These are phyloP conservation scores for Bidens hawaiensis DNA, from an alignment of 140 eudicot species.

Conservation along the genomic window DNA sequence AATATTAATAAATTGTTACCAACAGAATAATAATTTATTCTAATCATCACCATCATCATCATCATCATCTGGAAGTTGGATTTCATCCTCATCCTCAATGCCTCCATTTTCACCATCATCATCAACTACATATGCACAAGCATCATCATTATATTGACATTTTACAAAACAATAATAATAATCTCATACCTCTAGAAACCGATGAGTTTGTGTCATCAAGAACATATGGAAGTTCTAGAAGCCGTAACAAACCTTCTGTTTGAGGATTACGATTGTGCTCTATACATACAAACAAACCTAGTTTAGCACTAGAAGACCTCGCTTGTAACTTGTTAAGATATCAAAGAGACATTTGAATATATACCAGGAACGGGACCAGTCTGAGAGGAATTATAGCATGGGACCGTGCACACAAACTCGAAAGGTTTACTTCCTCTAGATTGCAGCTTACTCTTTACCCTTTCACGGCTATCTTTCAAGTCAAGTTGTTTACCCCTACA, in stretches of 20 bases:
- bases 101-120: conserved; percentile 21
- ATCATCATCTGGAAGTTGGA: conserved; percentile 33
- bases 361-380: conserved; percentile 51
- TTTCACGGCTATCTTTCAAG: conserved; percentile 55
- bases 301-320: no score
- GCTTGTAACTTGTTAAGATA: no score
- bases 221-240: conserved; percentile 65
- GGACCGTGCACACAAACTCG: conserved; percentile 70
- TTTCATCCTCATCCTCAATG: conserved; percentile 37
- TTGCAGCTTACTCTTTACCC: conserved; percentile 67
- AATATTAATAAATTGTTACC: no score
- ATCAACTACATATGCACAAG: no score
- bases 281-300: conserved; percentile 8
- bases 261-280: conserved; percentile 79
- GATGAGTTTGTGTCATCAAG: conserved; percentile 50
- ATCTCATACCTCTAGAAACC: conserved; percentile 41
- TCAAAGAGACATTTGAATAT: not conserved
- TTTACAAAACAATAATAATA: not conserved
- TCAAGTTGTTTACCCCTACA: conserved; percentile 47
- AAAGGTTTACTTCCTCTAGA: conserved; percentile 70
- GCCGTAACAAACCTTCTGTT: conserved; percentile 62
- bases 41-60: conserved; percentile 15
- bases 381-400: conserved; percentile 48
- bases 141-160: not conserved
- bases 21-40: not conserved